Evolutionary conservation across 2,329 filamentous ascomycete species (phyloP).

Genomic region (Neopestalotiopsis clavispora): DNA sequence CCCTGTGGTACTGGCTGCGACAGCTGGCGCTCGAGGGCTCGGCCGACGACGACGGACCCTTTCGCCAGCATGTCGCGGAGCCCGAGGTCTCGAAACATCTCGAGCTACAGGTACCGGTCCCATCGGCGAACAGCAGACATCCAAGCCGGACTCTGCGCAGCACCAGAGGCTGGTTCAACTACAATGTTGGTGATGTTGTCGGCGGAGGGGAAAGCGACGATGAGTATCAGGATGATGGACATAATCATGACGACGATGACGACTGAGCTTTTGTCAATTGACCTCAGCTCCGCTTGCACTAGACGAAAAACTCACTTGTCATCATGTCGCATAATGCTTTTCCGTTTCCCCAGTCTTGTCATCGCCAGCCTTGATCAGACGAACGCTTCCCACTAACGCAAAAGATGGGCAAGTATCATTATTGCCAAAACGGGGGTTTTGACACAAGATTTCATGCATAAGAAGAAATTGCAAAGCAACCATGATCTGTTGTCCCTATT

Average conservation of each 20-base stretch:
- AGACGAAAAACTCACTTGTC: no score
- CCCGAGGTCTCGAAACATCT: neutral
- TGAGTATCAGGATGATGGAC: constrained; percentile 8
- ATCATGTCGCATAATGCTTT: no score
- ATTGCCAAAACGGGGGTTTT: no score
- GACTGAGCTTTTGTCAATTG: constrained; percentile 14
- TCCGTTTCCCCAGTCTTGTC: no score
- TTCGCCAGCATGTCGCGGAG: neutral
- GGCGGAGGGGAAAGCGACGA: constrained; percentile 11
- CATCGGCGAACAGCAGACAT: neutral
- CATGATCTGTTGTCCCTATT: no score
- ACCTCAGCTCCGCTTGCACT: neutral
- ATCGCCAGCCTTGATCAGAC: no score
- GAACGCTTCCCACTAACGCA: no score
- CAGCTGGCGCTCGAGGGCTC: neutral
- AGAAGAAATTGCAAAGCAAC: no score
- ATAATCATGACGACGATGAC: constrained; percentile 16
- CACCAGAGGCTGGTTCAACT: neutral
- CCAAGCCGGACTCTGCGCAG: neutral
- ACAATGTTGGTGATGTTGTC: neutral
- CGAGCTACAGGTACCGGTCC: neutral
- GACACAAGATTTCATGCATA: no score
- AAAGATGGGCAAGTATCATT: no score
- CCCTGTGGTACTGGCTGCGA: constrained; percentile 19
- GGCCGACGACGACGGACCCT: neutral